These are phyloP conservation scores for Fusarium agapanthi DNA, from an alignment of 2,329 filamentous ascomycete genomes.

Conservation along the genomic window DNA sequence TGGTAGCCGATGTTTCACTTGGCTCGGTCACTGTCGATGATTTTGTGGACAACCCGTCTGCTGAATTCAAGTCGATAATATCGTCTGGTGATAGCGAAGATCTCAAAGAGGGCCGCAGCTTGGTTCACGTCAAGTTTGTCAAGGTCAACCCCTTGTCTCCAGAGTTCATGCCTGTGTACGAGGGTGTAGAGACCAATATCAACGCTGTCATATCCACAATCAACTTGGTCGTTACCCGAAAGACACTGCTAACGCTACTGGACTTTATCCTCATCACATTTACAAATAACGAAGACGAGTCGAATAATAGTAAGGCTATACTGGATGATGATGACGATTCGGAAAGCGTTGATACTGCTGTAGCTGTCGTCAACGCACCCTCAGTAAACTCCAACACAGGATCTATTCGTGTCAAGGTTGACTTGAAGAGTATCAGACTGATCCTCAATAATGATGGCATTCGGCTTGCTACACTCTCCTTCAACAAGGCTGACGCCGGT, in stretches of 20 bases:
- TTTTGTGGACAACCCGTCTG: constrained; percentile 86
- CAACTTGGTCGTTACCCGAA: constrained; percentile 92
- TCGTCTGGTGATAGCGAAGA: constrained; percentile 81
- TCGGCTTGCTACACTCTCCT: constrained; percentile 87
- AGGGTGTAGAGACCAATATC: constrained; percentile 92
- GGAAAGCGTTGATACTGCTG: constrained; percentile 51
- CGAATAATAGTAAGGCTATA: constrained; percentile 48
- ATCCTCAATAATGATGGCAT: constrained; percentile 99
- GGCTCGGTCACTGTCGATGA: constrained; percentile 91
- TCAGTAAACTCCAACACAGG: constrained; percentile 58
- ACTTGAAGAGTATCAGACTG: constrained; percentile 90
- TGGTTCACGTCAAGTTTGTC: constrained; percentile 89
- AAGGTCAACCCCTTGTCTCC: constrained; percentile 91
- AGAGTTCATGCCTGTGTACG: constrained; percentile 90
- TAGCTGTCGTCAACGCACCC: constrained; percentile 40
- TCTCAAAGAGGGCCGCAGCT: constrained; percentile 77
- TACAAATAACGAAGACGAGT: constrained; percentile 64
- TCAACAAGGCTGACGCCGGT: constrained; percentile 91
- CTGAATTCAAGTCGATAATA: constrained; percentile 97
- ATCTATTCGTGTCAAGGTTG: constrained; percentile 92
- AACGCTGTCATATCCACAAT: constrained; percentile 93
- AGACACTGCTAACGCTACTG: constrained; percentile 87
- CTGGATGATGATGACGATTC: constrained; percentile 46
- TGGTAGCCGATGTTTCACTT: constrained; percentile 90
- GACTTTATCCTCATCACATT: constrained; percentile 97